These are phyloP conservation scores for Colletotrichum costaricense DNA, from an alignment of 2,329 filamentous ascomycete genomes.

Conservation along the genomic window DNA sequence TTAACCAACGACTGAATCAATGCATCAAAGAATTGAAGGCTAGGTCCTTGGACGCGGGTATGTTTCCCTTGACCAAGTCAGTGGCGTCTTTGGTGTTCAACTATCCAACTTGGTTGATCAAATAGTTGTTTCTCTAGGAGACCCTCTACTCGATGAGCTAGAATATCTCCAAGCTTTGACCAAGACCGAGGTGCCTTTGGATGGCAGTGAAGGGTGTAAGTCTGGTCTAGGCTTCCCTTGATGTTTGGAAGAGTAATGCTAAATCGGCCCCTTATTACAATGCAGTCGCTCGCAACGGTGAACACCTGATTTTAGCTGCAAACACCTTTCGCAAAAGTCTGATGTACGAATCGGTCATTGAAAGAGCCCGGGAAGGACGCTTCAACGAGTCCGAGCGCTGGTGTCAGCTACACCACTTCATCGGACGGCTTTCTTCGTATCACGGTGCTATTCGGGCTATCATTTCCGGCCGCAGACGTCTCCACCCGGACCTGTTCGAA, in stretches of 20 bases:
- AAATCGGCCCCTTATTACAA: background rate
- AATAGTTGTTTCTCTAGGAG: no score
- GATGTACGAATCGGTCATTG: background rate
- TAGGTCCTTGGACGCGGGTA: background rate
- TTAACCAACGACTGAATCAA: background rate
- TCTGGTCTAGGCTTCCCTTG: background rate
- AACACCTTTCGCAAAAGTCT: background rate
- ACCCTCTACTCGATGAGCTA: background rate
- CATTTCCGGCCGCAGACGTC: conserved; percentile 34
- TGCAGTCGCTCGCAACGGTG: background rate
- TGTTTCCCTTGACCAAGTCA: background rate
- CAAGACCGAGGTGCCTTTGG: background rate
- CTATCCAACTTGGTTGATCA: no score
- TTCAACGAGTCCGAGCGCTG: conserved; percentile 39
- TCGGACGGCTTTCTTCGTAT: conserved; percentile 43
- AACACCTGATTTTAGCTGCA: background rate
- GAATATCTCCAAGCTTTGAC: background rate
- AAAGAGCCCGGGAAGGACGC: conserved; percentile 9
- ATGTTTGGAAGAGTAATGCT: background rate
- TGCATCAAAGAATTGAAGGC: background rate
- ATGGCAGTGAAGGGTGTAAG: background rate
- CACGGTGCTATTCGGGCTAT: conserved; percentile 36
- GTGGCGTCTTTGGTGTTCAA: background rate
- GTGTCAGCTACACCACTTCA: conserved; percentile 44
- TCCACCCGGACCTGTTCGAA: conserved; percentile 46